Conservation (phyloP, 345 rosid genomes). For the Populus tremula region DNA sequence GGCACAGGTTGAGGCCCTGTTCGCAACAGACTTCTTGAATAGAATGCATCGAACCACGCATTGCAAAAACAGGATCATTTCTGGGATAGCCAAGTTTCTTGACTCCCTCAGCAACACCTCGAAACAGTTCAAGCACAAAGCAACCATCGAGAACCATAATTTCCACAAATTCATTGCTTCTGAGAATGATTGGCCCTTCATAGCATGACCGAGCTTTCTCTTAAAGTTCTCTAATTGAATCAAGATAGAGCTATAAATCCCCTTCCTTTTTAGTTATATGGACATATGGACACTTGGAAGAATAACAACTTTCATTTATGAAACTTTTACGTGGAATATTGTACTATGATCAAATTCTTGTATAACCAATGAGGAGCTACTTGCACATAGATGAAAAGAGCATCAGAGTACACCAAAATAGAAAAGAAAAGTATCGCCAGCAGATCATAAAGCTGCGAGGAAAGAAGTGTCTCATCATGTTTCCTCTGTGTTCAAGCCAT, state of each 20-base stretch:
- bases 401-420: background rate
- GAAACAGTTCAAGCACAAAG: slow-evolving; percentile 72
- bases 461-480: no score
- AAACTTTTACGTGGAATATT: background rate
- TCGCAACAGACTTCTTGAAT: slow-evolving; percentile 67
- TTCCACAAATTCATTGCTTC: slow-evolving; percentile 71
- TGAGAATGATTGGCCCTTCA: slow-evolving; percentile 50
- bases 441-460: background rate
- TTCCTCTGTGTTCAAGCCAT: no score
- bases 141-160: slow-evolving; percentile 90
- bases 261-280: background rate
- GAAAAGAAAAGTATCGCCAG: no score
- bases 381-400: background rate
- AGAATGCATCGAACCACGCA: slow-evolving; percentile 89
- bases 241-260: slow-evolving; percentile 52
- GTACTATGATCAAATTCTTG: background rate
- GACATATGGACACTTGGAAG: background rate
- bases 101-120: slow-evolving; percentile 75
- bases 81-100: slow-evolving; percentile 59
- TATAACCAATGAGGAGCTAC: background rate
- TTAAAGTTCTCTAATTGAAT: slow-evolving; percentile 60
- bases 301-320: background rate
- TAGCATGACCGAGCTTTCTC: slow-evolving; percentile 68
- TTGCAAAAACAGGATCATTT: slow-evolving; percentile 75
- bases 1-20: slow-evolving; percentile 57